These are phyloP conservation scores for Paradendryphiella salina DNA, from an alignment of 2,329 filamentous ascomycete species.

Conservation along the genomic window DNA sequence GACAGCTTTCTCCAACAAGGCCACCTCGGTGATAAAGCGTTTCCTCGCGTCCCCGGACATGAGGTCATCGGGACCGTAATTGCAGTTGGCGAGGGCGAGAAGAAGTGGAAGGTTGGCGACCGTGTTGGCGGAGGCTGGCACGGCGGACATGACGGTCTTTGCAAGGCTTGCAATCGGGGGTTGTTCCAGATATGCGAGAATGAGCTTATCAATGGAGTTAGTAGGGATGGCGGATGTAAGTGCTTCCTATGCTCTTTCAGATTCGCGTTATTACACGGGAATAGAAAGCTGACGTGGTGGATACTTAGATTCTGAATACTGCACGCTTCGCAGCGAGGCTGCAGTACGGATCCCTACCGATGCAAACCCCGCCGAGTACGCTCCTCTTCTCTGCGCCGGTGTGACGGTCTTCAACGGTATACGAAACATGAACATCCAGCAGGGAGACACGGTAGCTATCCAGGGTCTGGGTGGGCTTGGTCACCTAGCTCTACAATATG, in stretches of 20 bases:
- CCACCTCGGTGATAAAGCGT: constrained; percentile 24
- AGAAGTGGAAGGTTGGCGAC: constrained; percentile 64
- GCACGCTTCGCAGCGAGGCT: constrained; percentile 63
- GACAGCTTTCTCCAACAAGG: constrained; percentile 52
- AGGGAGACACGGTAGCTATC: constrained; percentile 55
- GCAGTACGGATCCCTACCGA: constrained; percentile 56
- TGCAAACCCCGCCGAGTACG: constrained; percentile 52
- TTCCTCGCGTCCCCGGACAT: constrained; percentile 68
- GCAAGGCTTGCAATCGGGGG: constrained; percentile 65
- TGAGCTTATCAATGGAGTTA: constrained; percentile 65
- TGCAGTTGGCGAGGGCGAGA: constrained; percentile 61
- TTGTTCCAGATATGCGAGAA: constrained; percentile 71
- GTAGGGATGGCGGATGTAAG: constrained; percentile 66
- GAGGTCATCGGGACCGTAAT: constrained; percentile 71
- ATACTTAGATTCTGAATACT: constrained; percentile 60
- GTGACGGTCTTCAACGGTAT: constrained; percentile 59
- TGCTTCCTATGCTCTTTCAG: neutral
- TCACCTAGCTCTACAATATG: constrained; percentile 59
- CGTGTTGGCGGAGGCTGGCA: constrained; percentile 71
- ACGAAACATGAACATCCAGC: constrained; percentile 52
- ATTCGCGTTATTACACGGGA: neutral
- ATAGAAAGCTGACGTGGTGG: neutral
- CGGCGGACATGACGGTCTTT: constrained; percentile 65
- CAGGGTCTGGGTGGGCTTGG: constrained; percentile 59
- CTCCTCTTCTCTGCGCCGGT: constrained; percentile 53